Evolutionary conservation across 208 protist genomes (phyloP), one percentile per base, ranked within the genome.

Genomic region (Leishmania lainsoni): DNA sequence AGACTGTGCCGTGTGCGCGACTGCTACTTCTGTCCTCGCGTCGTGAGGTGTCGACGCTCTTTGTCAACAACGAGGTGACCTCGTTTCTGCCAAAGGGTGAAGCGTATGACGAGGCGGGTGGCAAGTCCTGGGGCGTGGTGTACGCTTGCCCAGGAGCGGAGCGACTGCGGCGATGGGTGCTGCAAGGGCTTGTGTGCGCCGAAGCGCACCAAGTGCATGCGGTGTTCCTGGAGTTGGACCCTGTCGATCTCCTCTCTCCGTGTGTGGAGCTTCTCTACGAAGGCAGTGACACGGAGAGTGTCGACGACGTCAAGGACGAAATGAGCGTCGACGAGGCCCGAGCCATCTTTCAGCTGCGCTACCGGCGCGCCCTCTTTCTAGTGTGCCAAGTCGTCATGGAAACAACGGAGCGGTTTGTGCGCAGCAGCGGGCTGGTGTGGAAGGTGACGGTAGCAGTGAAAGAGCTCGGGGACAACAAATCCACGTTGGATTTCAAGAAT

Each of bases 381-480:
- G 86, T 97, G 49, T 96, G 94, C 59, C 95, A 95, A 75, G 89
- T 97, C 42, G 87, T 92, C 52, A 84, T 97, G 71, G 93, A 96
- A 74, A 97, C 94, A 12, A 88, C 96, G 48, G 94, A 95, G 80
- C 92, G 93, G 78, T 97, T 91, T 80, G 74, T 97, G n/a, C 94
- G 95, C 75, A 89, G 96, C 87, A 96, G 89, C 74, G 94, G 94
- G 52, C 85, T 94, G 22, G 86, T 97, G 49, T 97, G 94, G 94
- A 81, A 84, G 45, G 93, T 90, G 32, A 93, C 85, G 48, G 87
- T 95, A 80, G 90, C 88, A 35, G 86, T 92, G 16, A 69, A 42
- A 49, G 72, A 68, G 29, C 45, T 56, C 16, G 66, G 52, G 52
- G 59, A 35, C 32, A 71, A 68, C 42, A 79, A 35, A 1, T 26